Conservation (phyloP, 768 basidiomycete species). For the Galerina marginata region DNA sequence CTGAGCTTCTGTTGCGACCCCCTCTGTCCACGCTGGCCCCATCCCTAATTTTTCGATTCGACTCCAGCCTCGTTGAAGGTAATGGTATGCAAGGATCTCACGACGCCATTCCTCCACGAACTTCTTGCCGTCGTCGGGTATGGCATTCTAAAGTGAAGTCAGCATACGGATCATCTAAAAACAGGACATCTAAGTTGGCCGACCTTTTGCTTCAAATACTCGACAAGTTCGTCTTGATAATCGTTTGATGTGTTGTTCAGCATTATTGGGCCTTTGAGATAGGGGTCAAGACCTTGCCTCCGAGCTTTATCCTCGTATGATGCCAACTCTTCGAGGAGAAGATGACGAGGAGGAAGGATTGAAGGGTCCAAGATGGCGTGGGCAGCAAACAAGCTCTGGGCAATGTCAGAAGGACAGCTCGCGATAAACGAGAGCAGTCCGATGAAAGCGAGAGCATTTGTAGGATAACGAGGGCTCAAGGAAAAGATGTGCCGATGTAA, state of each 20-base stretch:
- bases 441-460: slow-evolving; percentile 59
- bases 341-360: slow-evolving; percentile 45
- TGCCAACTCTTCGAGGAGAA: slow-evolving; percentile 46
- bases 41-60: slow-evolving; percentile 47
- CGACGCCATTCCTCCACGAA: slow-evolving; percentile 61
- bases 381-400: slow-evolving; percentile 54
- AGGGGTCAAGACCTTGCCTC: slow-evolving; percentile 51
- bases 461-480: slow-evolving; percentile 49
- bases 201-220: slow-evolving; percentile 38
- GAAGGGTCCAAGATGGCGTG: slow-evolving; percentile 48
- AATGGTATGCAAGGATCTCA: slow-evolving; percentile 34
- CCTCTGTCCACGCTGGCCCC: slow-evolving; percentile 49
- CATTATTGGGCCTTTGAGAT: slow-evolving; percentile 52
- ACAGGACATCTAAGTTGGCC: neutral
- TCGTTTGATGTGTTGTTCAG: slow-evolving; percentile 38
- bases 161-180: neutral
- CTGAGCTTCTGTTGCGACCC: slow-evolving; percentile 53
- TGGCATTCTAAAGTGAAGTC: slow-evolving; percentile 31
- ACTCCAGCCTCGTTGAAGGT: slow-evolving; percentile 49
- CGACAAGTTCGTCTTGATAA: slow-evolving; percentile 46
- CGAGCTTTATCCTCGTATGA: slow-evolving; percentile 44
- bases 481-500: slow-evolving; percentile 59
- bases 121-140: slow-evolving; percentile 47
- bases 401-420: slow-evolving; percentile 54
- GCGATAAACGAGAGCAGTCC: slow-evolving; percentile 54